Percentiles rank a stretch among this genome's conserved stretches.
These are phyloP conservation scores for Ceratobasidium sp. DNA, from an alignment of 1,284 basidiomycete genomes.

Conservation along the genomic window DNA sequence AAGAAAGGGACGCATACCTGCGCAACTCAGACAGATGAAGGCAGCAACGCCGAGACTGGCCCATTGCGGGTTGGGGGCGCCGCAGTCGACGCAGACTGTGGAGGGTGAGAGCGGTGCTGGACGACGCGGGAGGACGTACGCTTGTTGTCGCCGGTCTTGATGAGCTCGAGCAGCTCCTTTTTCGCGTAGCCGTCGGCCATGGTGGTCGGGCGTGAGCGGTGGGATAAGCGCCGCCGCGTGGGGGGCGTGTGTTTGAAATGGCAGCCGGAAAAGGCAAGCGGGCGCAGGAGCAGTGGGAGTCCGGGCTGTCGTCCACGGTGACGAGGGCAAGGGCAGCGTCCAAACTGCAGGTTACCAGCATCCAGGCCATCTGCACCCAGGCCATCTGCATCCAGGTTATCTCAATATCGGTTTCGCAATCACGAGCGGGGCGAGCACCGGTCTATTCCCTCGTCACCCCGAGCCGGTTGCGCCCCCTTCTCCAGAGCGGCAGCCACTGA, in stretches of 20 bases:
- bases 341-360: no score
- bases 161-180: constrained; percentile 68
- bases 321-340: neutral
- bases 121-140: constrained; percentile 46
- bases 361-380: no score
- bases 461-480: no score
- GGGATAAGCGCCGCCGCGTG: constrained; percentile 23
- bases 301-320: constrained; percentile 21
- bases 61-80: constrained; percentile 90
- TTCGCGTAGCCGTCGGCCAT: constrained; percentile 76
- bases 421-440: no score
- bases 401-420: no score
- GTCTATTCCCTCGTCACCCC: no score
- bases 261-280: constrained; percentile 25
- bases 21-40: constrained; percentile 84
- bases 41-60: constrained; percentile 84
- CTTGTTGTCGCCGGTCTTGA: constrained; percentile 76
- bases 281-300: constrained; percentile 13
- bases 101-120: neutral
- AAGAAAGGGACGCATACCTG: constrained; percentile 49
- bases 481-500: constrained; percentile 38
- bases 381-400: no score
- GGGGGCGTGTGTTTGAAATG: constrained; percentile 17
- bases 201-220: constrained; percentile 30
- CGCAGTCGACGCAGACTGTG: constrained; percentile 76